These are phyloP conservation scores for Hygrocybe punicea DNA, from an alignment of 768 basidiomycete species.

Conservation along the genomic window DNA sequence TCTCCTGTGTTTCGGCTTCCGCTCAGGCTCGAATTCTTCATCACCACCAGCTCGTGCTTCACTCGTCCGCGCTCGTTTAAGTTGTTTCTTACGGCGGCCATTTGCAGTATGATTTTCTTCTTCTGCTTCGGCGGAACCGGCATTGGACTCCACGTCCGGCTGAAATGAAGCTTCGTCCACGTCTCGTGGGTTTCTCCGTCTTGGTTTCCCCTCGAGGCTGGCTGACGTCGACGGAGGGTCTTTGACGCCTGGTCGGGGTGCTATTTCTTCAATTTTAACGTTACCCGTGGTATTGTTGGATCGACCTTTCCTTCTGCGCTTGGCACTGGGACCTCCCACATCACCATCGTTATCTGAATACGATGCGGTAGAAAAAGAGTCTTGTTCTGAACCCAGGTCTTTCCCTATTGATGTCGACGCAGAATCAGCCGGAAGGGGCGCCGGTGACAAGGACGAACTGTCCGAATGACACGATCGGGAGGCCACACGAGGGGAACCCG, in stretches of 20 bases:
- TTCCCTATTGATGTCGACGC: slow-evolving; percentile 3
- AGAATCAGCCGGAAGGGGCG: not conserved
- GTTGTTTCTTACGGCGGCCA: not conserved
- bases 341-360: slow-evolving; percentile 27
- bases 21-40: not conserved
- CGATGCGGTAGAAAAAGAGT: slow-evolving; percentile 21
- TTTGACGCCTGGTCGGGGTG: too few relatives aligned
- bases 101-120: not conserved
- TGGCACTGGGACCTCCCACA: slow-evolving; percentile 16
- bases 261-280: too few relatives aligned
- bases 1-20: not conserved
- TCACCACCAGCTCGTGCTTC: not conserved
- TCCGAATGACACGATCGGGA: slow-evolving; percentile 17
- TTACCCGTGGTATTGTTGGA: too few relatives aligned
- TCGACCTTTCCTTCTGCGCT: too few relatives aligned
- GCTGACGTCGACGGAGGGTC: too few relatives aligned
- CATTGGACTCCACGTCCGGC: too few relatives aligned
- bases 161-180: too few relatives aligned
- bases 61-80: not conserved
- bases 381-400: slow-evolving; percentile 16
- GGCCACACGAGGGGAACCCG: slow-evolving; percentile 29
- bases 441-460: not conserved
- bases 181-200: too few relatives aligned
- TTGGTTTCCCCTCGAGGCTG: too few relatives aligned
- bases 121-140: not conserved